A percentile compares a stretch with the other conserved stretches of the same genome.
Conservation (phyloP, 2,329 filamentous ascomycete species). For the Pezicula neosporulosa region DNA sequence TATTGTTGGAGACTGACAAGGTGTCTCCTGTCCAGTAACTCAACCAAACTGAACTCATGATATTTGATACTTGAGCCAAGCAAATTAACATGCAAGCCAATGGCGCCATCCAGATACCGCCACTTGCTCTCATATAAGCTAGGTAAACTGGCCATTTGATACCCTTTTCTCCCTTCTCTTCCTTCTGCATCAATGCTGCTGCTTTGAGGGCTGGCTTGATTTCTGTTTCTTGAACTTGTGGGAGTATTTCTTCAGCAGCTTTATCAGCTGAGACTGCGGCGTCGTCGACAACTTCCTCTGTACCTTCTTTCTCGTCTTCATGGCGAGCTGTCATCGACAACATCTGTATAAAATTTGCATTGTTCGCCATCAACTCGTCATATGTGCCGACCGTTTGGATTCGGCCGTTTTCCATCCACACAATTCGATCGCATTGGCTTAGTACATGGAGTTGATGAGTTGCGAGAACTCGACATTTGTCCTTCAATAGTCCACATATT, state of each 20-base stretch:
- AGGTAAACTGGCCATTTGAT: slow-evolving; percentile 62
- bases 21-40: slow-evolving; percentile 86
- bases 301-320: slow-evolving; percentile 59
- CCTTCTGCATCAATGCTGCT: slow-evolving; percentile 71
- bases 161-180: slow-evolving; percentile 52
- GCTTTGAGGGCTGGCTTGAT: slow-evolving; percentile 54
- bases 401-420: slow-evolving; percentile 86
- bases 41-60: slow-evolving; percentile 85
- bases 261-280: slow-evolving; percentile 34
- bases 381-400: slow-evolving; percentile 88
- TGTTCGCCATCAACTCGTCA: slow-evolving; percentile 76
- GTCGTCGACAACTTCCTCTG: slow-evolving; percentile 43
- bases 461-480: slow-evolving; percentile 87
- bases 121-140: slow-evolving; percentile 61
- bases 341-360: slow-evolving; percentile 65
- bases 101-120: slow-evolving; percentile 53
- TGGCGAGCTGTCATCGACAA: slow-evolving; percentile 82
- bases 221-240: slow-evolving; percentile 34
- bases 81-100: slow-evolving; percentile 52
- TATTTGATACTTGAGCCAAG: slow-evolving; percentile 74
- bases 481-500: slow-evolving; percentile 81
- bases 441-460: slow-evolving; percentile 96
- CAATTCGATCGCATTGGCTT: slow-evolving; percentile 83
- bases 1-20: slow-evolving; percentile 61
- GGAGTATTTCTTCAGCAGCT: slow-evolving; percentile 35